Base-by-base conservation (phyloP, 441 rosid species). In the Eruca vesicaria region DNA sequence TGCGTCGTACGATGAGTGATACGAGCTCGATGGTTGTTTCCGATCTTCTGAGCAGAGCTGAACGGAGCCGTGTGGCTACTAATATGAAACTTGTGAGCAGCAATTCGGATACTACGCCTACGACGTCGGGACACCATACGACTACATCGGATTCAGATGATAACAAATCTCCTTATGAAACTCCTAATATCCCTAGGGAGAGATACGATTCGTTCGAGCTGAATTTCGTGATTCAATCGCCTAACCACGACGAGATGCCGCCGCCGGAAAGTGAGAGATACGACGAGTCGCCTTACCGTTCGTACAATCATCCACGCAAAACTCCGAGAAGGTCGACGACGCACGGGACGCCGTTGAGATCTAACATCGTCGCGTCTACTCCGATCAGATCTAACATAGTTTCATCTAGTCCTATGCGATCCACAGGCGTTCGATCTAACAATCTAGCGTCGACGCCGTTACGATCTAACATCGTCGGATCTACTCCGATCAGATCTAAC, bases 11-110 rank as follows among this genome's bases (percentile, higher is more conserved):
- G 15, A 68, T 59, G 41, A 75, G 78, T 5, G 78, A 75, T 68
- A 60, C 82, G 18, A 81, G 84, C 35, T 78, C 84, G 0, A 71
- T 84, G 82, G 62, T 84, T n/a, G 84, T 57, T 16, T 76, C 87
- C 7, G 77, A 66, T 23, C 32, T 71, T 11, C n/a, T 64, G 19
- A 36, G 58, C 11, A 59, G 73, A 67, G 68, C 63, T 0, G 78
- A 66, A 7, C 53, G 73, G 4, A 45, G 55, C 68, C 67, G 78
- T 59, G 21, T 66, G 3, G 73, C 62, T 16, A 43, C 62, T 16
- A 43, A 45, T 7, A 21, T 43, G 6, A 67, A 74, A 2, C 78
- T 63, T 41, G 53, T 50, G 26, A 33, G 68, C 31, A 67, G n/a
- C 43, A 58, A 32, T 4, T 48, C 73, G 1, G 68, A 59, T 18